Evolutionary conservation across 2,329 filamentous ascomycete species (phyloP).

Genomic region (Mariannaea elegans): DNA sequence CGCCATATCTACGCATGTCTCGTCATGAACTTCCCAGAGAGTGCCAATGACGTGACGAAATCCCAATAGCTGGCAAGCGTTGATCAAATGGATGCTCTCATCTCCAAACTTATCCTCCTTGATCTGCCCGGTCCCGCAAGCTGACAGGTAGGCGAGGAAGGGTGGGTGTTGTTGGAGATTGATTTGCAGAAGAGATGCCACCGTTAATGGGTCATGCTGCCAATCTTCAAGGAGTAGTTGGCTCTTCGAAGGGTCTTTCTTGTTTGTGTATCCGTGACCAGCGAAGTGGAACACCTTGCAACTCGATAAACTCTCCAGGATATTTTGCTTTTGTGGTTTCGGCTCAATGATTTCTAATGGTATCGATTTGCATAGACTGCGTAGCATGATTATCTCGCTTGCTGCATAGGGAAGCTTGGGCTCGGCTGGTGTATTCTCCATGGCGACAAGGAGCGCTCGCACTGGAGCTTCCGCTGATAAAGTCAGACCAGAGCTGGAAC

Average conservation of each 20-base stretch:
- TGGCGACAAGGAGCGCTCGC: background rate
- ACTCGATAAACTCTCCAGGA: background rate
- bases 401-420: background rate
- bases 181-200: background rate
- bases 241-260: background rate
- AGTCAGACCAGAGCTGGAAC: conserved; percentile 24
- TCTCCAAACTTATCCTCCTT: background rate
- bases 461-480: background rate
- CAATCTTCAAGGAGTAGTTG: background rate
- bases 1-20: background rate
- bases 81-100: background rate
- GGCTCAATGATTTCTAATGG: background rate
- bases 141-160: too few relatives aligned
- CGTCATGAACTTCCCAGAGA: too few relatives aligned
- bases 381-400: background rate
- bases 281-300: background rate
- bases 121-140: conserved; percentile 5
- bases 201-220: background rate
- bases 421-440: background rate
- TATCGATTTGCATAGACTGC: background rate
- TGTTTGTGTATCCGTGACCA: too few relatives aligned
- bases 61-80: background rate
- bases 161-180: background rate
- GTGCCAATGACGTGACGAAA: background rate
- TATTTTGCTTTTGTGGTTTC: background rate